These are phyloP conservation scores for Tricladium varicosporioides DNA, from an alignment of 2,329 filamentous ascomycete genomes.

Conservation along the genomic window DNA sequence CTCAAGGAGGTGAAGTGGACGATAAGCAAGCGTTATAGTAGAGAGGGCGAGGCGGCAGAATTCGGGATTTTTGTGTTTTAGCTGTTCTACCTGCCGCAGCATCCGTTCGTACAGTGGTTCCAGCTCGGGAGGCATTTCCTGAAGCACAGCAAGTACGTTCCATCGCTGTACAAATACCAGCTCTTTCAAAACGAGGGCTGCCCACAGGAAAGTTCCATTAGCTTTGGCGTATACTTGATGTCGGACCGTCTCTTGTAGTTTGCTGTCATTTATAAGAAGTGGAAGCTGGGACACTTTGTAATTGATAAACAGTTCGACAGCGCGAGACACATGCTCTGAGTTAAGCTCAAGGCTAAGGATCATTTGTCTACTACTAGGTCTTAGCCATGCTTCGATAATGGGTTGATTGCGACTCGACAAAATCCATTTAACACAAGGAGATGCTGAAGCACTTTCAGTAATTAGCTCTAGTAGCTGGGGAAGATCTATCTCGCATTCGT, in stretches of 20 bases:
- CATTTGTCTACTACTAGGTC: not conserved
- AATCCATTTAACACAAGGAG: not conserved
- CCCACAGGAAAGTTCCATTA: not conserved
- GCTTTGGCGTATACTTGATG: not conserved
- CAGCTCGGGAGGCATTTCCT: not conserved
- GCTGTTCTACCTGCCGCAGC: not conserved
- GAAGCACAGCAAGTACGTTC: not conserved
- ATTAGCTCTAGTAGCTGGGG: not conserved
- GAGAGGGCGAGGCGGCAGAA: not conserved
- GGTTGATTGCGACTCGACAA: not conserved
- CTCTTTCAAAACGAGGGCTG: not conserved
- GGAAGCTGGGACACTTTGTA: not conserved
- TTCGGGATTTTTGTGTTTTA: not conserved
- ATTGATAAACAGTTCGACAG: not conserved
- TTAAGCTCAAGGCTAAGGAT: not conserved
- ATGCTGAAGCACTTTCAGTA: not conserved
- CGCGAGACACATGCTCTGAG: not conserved
- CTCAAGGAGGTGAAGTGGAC: not conserved
- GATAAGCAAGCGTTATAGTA: not conserved
- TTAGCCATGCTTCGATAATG: not conserved
- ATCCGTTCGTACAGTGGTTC: not conserved
- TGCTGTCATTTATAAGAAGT: not conserved
- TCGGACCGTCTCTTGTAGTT: not conserved
- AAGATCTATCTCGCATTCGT: not conserved
- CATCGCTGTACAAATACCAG: not conserved